These are phyloP conservation scores for Flaveria trinervia DNA, from an alignment of 129 eudicot species.

Conservation along the genomic window DNA sequence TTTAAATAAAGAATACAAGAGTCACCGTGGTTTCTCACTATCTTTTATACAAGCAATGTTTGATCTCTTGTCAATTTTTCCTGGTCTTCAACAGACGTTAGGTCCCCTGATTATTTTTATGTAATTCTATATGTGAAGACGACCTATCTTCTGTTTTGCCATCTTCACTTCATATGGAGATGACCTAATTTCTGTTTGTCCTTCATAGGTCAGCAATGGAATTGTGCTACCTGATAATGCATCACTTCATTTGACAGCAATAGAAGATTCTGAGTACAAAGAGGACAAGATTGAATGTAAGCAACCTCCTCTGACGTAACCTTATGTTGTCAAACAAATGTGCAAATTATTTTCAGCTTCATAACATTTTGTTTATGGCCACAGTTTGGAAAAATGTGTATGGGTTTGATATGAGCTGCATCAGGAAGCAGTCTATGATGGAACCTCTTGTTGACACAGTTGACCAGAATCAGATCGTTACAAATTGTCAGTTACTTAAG, in stretches of 20 bases:
- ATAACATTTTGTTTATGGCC: constrained; percentile 5
- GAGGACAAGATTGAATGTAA: constrained; percentile 98
- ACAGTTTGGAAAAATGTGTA: constrained; percentile 96
- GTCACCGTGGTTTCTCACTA: too few relatives aligned
- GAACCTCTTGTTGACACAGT: constrained; percentile 99
- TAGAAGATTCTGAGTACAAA: constrained; percentile 98
- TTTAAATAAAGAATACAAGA: too few relatives aligned
- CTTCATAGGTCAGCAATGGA: constrained; percentile 65
- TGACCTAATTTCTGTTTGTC: background rate
- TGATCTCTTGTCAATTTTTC: too few relatives aligned
- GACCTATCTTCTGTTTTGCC: background rate
- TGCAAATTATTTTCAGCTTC: constrained; percentile 16
- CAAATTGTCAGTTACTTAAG: constrained; percentile 84
- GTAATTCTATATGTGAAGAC: background rate
- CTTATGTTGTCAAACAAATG: constrained; percentile 9
- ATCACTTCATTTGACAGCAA: constrained; percentile 83
- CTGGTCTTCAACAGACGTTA: too few relatives aligned
- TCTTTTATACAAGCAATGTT: too few relatives aligned
- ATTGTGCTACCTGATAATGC: constrained; percentile 92
- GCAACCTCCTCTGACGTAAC: constrained; percentile 16
- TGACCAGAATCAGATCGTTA: constrained; percentile 86
- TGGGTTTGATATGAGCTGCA: constrained; percentile 98
- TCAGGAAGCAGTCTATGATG: constrained; percentile 79
- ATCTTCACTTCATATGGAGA: background rate
- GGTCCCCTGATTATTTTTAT: too few relatives aligned